Evolutionary conservation across 768 basidiomycete species (phyloP).

Genomic region (Kwoniella sp.): DNA sequence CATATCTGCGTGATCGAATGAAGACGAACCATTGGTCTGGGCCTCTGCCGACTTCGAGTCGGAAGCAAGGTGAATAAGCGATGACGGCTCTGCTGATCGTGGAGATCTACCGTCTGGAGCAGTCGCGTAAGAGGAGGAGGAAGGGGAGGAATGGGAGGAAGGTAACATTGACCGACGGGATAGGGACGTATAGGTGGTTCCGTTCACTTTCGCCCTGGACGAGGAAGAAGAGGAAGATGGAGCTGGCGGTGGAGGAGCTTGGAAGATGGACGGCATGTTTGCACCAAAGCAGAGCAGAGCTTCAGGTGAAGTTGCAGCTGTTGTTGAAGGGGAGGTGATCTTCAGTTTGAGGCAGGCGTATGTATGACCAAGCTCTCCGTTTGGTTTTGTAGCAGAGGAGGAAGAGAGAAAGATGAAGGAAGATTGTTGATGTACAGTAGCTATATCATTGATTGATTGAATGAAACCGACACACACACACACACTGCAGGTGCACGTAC

Average conservation of each 20-base stretch:
- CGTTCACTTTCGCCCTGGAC: background rate
- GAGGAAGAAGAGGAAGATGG: background rate
- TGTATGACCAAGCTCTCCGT: too few relatives aligned
- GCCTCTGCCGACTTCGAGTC: background rate
- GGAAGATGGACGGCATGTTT: conserved; percentile 9
- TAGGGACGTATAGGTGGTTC: background rate
- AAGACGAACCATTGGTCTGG: too few relatives aligned
- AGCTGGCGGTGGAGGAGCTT: conserved; percentile 10
- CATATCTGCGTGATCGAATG: background rate
- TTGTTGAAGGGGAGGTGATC: too few relatives aligned
- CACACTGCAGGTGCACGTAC: background rate
- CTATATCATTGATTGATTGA: background rate
- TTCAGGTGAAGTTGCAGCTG: too few relatives aligned
- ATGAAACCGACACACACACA: background rate
- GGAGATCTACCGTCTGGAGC: too few relatives aligned
- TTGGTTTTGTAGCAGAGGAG: background rate
- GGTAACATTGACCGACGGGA: background rate
- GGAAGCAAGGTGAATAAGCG: too few relatives aligned
- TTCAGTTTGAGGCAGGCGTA: too few relatives aligned
- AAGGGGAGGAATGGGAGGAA: background rate
- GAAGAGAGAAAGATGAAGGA: background rate
- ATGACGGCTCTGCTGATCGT: too few relatives aligned
- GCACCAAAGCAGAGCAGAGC: too few relatives aligned
- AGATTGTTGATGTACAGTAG: background rate
- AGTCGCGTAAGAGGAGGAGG: background rate